A percentile compares a stretch with the other conserved stretches of the same genome.
phyloP scores from a whole-genome alignment of 331 rosid species.

The Prunus yedoensis region DNA sequence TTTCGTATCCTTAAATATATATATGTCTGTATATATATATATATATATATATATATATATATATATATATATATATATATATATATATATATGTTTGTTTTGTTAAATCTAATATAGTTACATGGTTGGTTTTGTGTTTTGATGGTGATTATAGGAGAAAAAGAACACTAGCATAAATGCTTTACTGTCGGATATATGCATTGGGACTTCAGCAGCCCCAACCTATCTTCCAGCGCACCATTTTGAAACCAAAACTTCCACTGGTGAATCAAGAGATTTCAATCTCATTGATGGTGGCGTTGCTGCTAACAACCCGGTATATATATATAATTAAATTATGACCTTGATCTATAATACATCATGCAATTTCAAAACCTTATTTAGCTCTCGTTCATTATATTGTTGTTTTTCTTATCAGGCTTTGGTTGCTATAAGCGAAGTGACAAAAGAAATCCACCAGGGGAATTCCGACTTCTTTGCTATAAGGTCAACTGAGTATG shows the following conservation, averaged over 20 bases:
- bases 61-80: too few species aligned
- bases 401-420: constrained; percentile 22
- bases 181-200: constrained; percentile 37
- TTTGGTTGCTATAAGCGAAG: constrained; percentile 42
- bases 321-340: too few species aligned
- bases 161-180: constrained; percentile 16
- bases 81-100: neutral
- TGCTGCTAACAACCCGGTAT: constrained; percentile 20
- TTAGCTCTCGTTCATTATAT: neutral
- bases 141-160: constrained; percentile 7
- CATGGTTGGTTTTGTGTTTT: too few species aligned
- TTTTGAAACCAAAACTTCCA: constrained; percentile 17
- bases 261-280: constrained; percentile 21
- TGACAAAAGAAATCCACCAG: constrained; percentile 28
- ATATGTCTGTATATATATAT: too few species aligned
- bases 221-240: constrained; percentile 33
- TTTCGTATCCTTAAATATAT: neutral
- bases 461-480: constrained; percentile 39
- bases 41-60: too few species aligned
- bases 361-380: too few species aligned
- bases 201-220: constrained; percentile 38
- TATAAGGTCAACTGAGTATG: constrained; percentile 24
- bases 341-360: too few species aligned
- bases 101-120: too few species aligned
- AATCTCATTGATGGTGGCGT: constrained; percentile 14